Base-by-base conservation (phyloP, 495 filamentous ascomycete genomes). In the Articulospora tetracladia region DNA sequence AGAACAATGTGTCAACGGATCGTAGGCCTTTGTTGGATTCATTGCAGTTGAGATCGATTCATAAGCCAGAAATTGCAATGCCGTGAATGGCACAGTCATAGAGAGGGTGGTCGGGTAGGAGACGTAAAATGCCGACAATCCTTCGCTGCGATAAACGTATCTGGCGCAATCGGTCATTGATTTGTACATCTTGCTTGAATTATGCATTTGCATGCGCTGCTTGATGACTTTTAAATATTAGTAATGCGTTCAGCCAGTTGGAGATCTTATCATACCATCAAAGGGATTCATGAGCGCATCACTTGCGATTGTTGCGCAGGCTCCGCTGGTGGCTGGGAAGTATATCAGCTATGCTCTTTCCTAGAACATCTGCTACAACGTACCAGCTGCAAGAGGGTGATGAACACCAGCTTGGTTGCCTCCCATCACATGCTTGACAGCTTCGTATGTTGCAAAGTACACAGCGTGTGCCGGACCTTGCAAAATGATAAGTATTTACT, bases 271-370 rank as follows among this genome's bases (percentile, higher is more conserved):
- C 70, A 83, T 79, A 96, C 92, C 93, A 77, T 99, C 94, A 72
- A 99, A 99, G 27, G 94, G 94, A 72, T 98, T 99, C 94, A 99
- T 99, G 52, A 99, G 79, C 36, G 94, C 95, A 78, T 99, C 94
- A 69, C 92, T 96, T 32, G 92, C 91, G 68, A 97, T 97, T 0
- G 94, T 98, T 53, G 94, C 94, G 64, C 90, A 88, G 57, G 93
- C 93, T 69, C 94, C 94, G 70, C 92, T 95, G 53, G 89, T 83
- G 36, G 93, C 93, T 96, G 66, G 23, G 11, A 26, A 32, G 51
- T 22, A 30, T 69, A 60, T 57, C 67, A 50, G 59, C 52, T 32
- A 46, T n/a, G 13, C 36, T 44, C n/a, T 28, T 56, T 22, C 26
- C 47, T 23, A 47, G 66, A 53, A 26, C 56, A 36, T 61, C 32